phyloP scores from a whole-genome alignment of 2,329 filamentous ascomycete species.

The Taxawa tesnikishii region DNA sequence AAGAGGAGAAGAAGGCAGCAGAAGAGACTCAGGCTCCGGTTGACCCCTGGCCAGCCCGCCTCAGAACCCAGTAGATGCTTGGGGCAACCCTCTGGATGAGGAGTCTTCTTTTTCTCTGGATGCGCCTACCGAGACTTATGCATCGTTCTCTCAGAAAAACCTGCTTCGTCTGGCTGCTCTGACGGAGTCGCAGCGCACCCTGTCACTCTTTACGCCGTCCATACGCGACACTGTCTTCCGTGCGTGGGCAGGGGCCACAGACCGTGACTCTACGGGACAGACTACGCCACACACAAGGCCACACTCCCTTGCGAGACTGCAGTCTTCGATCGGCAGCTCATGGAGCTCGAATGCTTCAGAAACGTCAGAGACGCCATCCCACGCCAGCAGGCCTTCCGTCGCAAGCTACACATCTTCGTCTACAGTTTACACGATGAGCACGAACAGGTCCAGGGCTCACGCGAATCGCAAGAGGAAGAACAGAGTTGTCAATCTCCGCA shows the following conservation, averaged over 20 bases:
- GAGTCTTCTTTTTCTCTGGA: constrained; percentile 67
- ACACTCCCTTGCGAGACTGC: constrained; percentile 32
- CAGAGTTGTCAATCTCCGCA: constrained; percentile 69
- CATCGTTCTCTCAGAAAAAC: constrained; percentile 92
- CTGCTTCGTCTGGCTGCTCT: constrained; percentile 70
- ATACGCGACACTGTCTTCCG: constrained; percentile 84
- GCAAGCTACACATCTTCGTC: constrained; percentile 47
- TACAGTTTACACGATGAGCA: constrained; percentile 40
- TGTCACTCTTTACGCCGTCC: constrained; percentile 85
- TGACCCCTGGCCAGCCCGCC: constrained; percentile 29
- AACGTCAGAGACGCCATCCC: constrained; percentile 51
- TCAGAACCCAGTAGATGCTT: constrained; percentile 59
- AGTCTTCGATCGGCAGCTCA: constrained; percentile 48
- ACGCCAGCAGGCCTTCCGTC: constrained; percentile 57
- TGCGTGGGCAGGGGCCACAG: constrained; percentile 73
- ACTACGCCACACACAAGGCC: constrained; percentile 28
- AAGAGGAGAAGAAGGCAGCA: constrained; percentile 37
- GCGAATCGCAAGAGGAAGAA: constrained; percentile 68
- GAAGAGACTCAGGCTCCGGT: constrained; percentile 16
- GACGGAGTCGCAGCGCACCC: constrained; percentile 76
- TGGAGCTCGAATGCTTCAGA: constrained; percentile 38
- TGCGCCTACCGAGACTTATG: constrained; percentile 67
- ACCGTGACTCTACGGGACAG: constrained; percentile 45
- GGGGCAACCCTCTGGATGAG: constrained; percentile 55
- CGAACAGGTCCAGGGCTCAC: constrained; percentile 47